Evolutionary conservation across 2,329 filamentous ascomycete genomes (phyloP).

Genomic region (Fusarium pseudocircinatum): DNA sequence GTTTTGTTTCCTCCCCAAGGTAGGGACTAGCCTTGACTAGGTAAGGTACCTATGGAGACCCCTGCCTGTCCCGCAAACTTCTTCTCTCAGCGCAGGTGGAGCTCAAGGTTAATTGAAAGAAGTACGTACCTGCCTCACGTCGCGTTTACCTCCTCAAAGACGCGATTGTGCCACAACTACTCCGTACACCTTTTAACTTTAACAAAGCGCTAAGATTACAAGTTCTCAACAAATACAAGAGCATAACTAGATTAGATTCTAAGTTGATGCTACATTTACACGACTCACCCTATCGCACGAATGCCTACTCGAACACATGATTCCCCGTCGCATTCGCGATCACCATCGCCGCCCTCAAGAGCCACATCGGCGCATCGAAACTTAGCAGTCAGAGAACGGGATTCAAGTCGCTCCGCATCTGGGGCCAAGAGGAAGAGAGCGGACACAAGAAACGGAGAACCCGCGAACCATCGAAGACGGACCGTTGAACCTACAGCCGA

Average conservation of each 20-base stretch:
- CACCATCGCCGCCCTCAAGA: conserved; percentile 33
- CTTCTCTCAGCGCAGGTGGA: background rate
- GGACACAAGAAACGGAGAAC: conserved; percentile 36
- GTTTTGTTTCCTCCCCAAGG: too few species aligned
- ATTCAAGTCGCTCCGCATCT: conserved; percentile 33
- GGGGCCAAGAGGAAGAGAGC: conserved; percentile 48
- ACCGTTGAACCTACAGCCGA: conserved; percentile 38
- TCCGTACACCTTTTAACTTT: background rate
- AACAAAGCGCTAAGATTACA: background rate
- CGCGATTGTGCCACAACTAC: background rate
- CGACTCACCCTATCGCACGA: background rate
- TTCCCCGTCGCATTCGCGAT: conserved; percentile 35
- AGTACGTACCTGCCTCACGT: conserved; percentile 16
- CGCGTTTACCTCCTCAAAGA: background rate
- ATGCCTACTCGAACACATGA: conserved; percentile 44
- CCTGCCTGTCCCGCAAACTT: background rate
- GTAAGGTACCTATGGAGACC: background rate
- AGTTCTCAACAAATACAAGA: background rate
- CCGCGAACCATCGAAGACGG: conserved; percentile 38
- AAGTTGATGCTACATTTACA: background rate
- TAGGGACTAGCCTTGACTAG: too few species aligned
- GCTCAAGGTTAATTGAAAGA: background rate
- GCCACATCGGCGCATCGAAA: conserved; percentile 32
- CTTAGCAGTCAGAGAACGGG: conserved; percentile 42
- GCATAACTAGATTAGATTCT: too few species aligned